Percentiles rank a stretch among this genome's conserved stretches.
Conservation (phyloP, 2,329 filamentous ascomycete genomes). For the Fusarium kyushuense region DNA sequence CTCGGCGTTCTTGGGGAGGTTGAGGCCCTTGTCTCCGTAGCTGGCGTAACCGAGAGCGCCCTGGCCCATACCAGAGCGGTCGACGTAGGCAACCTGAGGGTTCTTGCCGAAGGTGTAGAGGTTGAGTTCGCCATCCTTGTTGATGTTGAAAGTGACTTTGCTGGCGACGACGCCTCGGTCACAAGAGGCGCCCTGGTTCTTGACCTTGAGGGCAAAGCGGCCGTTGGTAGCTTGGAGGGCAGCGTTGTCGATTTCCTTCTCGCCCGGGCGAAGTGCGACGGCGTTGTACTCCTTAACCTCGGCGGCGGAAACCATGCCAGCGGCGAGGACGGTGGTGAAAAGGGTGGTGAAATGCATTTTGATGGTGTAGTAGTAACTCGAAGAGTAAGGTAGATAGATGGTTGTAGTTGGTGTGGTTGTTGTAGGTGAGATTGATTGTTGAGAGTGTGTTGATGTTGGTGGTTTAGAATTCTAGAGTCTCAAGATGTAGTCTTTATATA, state of each 20-base stretch:
- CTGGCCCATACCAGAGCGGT: conserved; percentile 70
- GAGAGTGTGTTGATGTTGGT: too few species aligned
- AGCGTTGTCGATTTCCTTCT: conserved; percentile 59
- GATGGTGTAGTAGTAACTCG: neutral
- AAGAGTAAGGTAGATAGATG: too few species aligned
- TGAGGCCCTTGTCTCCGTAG: conserved; percentile 47
- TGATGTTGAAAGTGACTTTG: conserved; percentile 63
- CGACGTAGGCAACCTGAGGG: conserved; percentile 62
- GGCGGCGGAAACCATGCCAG: conserved; percentile 46
- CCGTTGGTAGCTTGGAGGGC: conserved; percentile 58
- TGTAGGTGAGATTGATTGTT: too few species aligned
- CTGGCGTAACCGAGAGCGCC: conserved; percentile 66
- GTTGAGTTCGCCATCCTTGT: conserved; percentile 56
- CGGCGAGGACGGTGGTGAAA: conserved; percentile 42
- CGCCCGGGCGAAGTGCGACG: conserved; percentile 60
- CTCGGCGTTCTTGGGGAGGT: conserved; percentile 57
- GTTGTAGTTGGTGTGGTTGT: too few species aligned
- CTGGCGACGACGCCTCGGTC: conserved; percentile 42
- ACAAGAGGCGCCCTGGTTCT: conserved; percentile 63
- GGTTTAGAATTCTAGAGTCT: too few species aligned
- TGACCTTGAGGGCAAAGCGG: conserved; percentile 59
- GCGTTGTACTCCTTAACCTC: conserved; percentile 56
- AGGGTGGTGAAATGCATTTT: conserved; percentile 48
- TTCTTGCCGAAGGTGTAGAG: conserved; percentile 56
- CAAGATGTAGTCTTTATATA: too few species aligned